Conservation (phyloP, 2,329 filamentous ascomycete species). For the Kalaharituber pfeilii region DNA sequence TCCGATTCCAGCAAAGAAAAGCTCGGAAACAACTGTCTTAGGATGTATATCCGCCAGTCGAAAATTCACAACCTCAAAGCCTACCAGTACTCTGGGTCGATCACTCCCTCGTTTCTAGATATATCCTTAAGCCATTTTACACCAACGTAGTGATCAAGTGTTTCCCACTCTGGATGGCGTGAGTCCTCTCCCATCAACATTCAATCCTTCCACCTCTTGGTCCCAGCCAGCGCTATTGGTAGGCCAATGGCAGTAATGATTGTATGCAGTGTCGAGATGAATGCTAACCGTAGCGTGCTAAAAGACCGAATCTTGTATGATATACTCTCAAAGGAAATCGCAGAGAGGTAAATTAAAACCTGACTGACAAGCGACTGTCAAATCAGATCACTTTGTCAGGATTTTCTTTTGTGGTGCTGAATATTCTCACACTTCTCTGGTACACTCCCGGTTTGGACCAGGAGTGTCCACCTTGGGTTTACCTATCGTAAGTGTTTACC, state of each 20-base stretch:
- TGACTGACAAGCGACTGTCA: conserved; percentile 33
- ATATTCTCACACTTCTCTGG: conserved; percentile 83
- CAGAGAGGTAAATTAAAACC: not conserved
- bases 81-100: conserved; percentile 96
- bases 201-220: too few species aligned
- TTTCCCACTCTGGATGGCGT: conserved; percentile 92
- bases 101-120: conserved; percentile 73
- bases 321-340: conserved; percentile 2
- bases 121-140: conserved; percentile 96
- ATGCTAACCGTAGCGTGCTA: not conserved
- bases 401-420: conserved; percentile 74
- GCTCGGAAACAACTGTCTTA: too few species aligned
- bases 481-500: conserved; percentile 35
- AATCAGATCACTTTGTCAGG: conserved; percentile 77
- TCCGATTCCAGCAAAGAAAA: too few species aligned
- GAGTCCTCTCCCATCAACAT: conserved; percentile 31
- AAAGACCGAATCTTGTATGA: conserved; percentile 35
- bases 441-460: conserved; percentile 88
- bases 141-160: conserved; percentile 81
- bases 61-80: conserved; percentile 73
- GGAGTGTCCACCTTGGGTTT: conserved; percentile 90
- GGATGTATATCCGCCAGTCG: conserved; percentile 86
- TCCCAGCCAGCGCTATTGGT: not conserved
- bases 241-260: not conserved
- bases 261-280: not conserved